These are phyloP conservation scores for Phylloporus sp. DNA, from an alignment of 768 basidiomycete genomes.

Conservation along the genomic window DNA sequence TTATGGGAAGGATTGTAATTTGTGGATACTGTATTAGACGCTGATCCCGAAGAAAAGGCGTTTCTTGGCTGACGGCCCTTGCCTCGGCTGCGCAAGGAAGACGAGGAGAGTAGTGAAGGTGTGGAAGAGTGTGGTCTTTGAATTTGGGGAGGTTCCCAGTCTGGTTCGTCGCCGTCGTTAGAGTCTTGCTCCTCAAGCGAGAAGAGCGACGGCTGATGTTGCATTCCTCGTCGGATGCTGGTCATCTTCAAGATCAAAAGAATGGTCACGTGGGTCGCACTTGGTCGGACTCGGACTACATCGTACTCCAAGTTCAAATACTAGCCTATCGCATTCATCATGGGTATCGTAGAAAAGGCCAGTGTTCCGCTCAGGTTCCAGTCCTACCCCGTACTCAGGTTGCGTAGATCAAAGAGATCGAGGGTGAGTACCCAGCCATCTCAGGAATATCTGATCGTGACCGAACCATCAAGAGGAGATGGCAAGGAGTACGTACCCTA, in stretches of 20 bases:
- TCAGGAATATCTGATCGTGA: conserved; percentile 8
- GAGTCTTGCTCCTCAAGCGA: conserved; percentile 57
- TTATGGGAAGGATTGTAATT: conserved; percentile 30
- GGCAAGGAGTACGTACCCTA: conserved; percentile 79
- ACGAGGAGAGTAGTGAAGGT: conserved; percentile 24
- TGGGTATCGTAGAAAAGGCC: conserved; percentile 95
- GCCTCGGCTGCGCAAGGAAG: conserved; percentile 29
- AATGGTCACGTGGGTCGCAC: not conserved
- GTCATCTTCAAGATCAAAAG: conserved; percentile 13
- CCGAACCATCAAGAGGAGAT: conserved; percentile 73
- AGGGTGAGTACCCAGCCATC: conserved; percentile 54
- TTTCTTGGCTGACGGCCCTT: conserved; percentile 31
- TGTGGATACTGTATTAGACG: conserved; percentile 25
- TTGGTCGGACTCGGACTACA: too few species aligned
- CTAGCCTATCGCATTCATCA: conserved; percentile 33
- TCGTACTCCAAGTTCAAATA: too few species aligned
- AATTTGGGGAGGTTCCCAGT: conserved; percentile 40
- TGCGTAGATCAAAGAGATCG: conserved; percentile 86
- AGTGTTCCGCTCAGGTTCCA: conserved; percentile 5
- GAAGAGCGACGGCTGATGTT: conserved; percentile 65
- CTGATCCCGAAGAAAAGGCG: conserved; percentile 27
- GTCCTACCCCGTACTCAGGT: conserved; percentile 2
- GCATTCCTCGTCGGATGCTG: conserved; percentile 22
- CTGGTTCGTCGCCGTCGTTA: conserved; percentile 43
- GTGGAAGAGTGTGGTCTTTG: conserved; percentile 22